These are phyloP conservation scores for Apophysomyces trapeziformis DNA, from an alignment of 371 early-diverging fungal genomes.

Conservation along the genomic window DNA sequence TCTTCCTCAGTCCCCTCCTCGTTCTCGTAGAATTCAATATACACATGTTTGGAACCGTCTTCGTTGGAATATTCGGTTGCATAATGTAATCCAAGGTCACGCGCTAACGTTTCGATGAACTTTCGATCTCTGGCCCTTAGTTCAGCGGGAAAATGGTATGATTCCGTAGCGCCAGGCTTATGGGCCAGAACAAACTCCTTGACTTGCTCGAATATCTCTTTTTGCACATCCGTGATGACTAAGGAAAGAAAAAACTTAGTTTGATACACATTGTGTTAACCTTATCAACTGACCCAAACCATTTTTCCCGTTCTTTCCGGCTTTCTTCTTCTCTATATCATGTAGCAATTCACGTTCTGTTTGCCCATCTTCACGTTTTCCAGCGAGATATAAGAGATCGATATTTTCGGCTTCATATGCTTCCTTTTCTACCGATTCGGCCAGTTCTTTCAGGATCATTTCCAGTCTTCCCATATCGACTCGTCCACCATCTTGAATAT, in stretches of 20 bases:
- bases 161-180: conserved; percentile 30
- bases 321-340: conserved; percentile 53
- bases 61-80: conserved; percentile 44
- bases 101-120: conserved; percentile 66
- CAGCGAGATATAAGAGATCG: conserved; percentile 63
- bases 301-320: conserved; percentile 25
- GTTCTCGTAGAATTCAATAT: conserved; percentile 50
- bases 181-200: conserved; percentile 53
- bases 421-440: conserved; percentile 66
- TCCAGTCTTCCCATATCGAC: conserved; percentile 71
- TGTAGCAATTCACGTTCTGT: conserved; percentile 46
- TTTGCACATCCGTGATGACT: conserved; percentile 66
- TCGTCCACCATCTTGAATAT: conserved; percentile 84
- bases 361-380: conserved; percentile 55
- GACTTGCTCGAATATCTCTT: conserved; percentile 58
- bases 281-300: conserved; percentile 23
- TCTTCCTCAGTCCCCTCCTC: conserved; percentile 54
- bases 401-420: conserved; percentile 66
- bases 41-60: conserved; percentile 51
- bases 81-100: conserved; percentile 65
- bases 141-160: conserved; percentile 52
- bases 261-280: background rate
- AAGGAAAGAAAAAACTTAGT: conserved; percentile 5
- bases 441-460: conserved; percentile 64
- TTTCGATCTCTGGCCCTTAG: conserved; percentile 63